A percentile compares a stretch with the other conserved stretches of the same genome.
phyloP scores from a whole-genome alignment of 106 monocot genomes.

The Apostasia shenzhenica region DNA sequence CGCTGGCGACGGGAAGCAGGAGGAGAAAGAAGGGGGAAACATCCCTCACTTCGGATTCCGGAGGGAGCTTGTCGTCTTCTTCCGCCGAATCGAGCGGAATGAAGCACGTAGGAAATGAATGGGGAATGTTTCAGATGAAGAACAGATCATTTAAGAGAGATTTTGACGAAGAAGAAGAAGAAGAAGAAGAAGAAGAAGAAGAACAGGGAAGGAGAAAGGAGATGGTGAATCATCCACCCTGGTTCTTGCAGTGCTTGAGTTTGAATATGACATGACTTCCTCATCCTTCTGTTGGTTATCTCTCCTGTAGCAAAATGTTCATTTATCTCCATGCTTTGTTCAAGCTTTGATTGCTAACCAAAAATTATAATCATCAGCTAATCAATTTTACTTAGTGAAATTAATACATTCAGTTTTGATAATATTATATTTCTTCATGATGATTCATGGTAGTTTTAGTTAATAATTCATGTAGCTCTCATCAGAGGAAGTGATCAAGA shows the following conservation, averaged over 20 bases:
- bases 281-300: neutral
- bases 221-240: slow-evolving; percentile 14
- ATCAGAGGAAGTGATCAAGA: too few relatives aligned
- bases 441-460: too few relatives aligned
- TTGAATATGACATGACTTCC: slow-evolving; percentile 8
- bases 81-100: slow-evolving; percentile 30
- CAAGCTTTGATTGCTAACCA: too few relatives aligned
- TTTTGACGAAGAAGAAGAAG: slow-evolving; percentile 2
- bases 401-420: too few relatives aligned
- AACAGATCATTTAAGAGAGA: slow-evolving; percentile 5
- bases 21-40: slow-evolving; percentile 26
- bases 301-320: too few relatives aligned
- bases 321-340: too few relatives aligned
- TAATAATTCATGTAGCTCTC: too few relatives aligned
- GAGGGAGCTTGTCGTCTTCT: slow-evolving; percentile 36
- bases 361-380: too few relatives aligned
- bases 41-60: slow-evolving; percentile 34
- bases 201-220: slow-evolving; percentile 5
- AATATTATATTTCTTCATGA: too few relatives aligned
- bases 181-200: slow-evolving; percentile 3
- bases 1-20: slow-evolving; percentile 39
- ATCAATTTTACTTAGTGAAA: too few relatives aligned
- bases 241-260: slow-evolving; percentile 19
- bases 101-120: slow-evolving; percentile 11
- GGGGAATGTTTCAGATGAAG: slow-evolving; percentile 19